phyloP scores from a whole-genome alignment of 306 rosid genomes.

The Lathyrus aphaca region DNA sequence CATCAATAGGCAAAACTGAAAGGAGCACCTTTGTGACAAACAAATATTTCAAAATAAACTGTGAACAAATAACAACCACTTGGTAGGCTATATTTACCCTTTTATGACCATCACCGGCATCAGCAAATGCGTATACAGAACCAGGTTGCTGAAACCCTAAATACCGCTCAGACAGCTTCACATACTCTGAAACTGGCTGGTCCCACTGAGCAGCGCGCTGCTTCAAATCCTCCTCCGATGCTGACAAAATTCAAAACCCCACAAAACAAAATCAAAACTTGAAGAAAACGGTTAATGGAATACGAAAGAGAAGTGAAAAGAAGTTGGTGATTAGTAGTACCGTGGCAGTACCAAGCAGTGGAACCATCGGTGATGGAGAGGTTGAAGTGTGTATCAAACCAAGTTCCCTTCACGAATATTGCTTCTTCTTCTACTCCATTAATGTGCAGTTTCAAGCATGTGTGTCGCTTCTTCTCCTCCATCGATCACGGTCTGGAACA shows the following conservation, averaged over 20 bases:
- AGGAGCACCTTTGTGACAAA: neutral
- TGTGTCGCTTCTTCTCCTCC: conserved; percentile 55
- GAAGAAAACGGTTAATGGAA: conserved; percentile 28
- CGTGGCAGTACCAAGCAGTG: conserved; percentile 72
- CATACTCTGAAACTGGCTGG: conserved; percentile 67
- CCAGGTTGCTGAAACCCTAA: conserved; percentile 76
- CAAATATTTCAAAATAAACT: neutral
- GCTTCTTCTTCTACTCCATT: conserved; percentile 30
- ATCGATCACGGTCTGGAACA: neutral
- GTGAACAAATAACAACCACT: neutral
- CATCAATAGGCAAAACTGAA: conserved; percentile 1
- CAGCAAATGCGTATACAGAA: conserved; percentile 65
- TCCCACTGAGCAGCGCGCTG: conserved; percentile 93
- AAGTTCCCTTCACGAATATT: conserved; percentile 72
- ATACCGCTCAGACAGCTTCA: conserved; percentile 65
- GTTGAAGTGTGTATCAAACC: conserved; percentile 62
- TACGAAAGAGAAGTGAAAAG: conserved; percentile 1
- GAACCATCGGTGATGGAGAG: conserved; percentile 74
- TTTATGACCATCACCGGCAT: conserved; percentile 70
- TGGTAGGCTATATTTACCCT: conserved; percentile 43
- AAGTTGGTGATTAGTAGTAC: conserved; percentile 36
- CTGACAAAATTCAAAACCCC: conserved; percentile 32
- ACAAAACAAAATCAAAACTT: neutral
- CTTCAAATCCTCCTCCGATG: conserved; percentile 69
- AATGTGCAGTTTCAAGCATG: conserved; percentile 69